Evolutionary conservation across 2,329 filamentous ascomycete genomes (phyloP).

Genomic region (Aspergillus fijiensis): DNA sequence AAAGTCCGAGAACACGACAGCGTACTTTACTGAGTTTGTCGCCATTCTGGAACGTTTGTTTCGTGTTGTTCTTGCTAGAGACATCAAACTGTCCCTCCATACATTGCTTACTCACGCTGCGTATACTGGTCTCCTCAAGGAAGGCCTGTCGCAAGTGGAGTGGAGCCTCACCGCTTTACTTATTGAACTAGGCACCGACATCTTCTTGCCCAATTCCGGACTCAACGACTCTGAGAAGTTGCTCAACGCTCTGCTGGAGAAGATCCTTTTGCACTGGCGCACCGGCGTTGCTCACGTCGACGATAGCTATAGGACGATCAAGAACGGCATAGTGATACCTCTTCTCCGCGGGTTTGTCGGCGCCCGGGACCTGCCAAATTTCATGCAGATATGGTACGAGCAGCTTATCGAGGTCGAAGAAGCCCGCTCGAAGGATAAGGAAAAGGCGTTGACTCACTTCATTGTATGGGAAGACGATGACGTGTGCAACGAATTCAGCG

Average conservation of each 20-base stretch:
- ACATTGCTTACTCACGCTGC: conserved; percentile 43
- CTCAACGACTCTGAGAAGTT: conserved; percentile 37
- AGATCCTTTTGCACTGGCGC: conserved; percentile 36
- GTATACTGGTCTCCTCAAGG: conserved; percentile 42
- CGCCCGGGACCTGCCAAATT: conserved; percentile 42
- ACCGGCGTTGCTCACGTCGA: conserved; percentile 16
- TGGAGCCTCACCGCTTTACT: conserved; percentile 46
- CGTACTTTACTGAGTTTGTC: conserved; percentile 33
- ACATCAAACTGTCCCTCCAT: conserved; percentile 41
- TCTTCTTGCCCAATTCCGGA: conserved; percentile 47
- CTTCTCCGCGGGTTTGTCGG: conserved; percentile 41
- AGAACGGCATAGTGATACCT: conserved; percentile 40
- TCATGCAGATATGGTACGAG: conserved; percentile 43
- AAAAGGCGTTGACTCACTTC: conserved; percentile 23
- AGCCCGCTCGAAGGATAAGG: conserved; percentile 26
- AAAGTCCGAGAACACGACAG: conserved; percentile 27
- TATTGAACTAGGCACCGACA: conserved; percentile 43
- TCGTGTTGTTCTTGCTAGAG: conserved; percentile 38
- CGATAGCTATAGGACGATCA: conserved; percentile 35
- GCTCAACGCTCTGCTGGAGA: conserved; percentile 37
- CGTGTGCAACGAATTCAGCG: conserved; percentile 37
- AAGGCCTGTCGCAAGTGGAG: conserved; percentile 33
- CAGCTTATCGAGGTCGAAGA: conserved; percentile 40
- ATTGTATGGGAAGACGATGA: conserved; percentile 50
- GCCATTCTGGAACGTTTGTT: conserved; percentile 39